A percentile compares a stretch with the other conserved stretches of the same genome.
Conservation (phyloP, 108 stramenopile species). For the Thalassiosira profunda region DNA sequence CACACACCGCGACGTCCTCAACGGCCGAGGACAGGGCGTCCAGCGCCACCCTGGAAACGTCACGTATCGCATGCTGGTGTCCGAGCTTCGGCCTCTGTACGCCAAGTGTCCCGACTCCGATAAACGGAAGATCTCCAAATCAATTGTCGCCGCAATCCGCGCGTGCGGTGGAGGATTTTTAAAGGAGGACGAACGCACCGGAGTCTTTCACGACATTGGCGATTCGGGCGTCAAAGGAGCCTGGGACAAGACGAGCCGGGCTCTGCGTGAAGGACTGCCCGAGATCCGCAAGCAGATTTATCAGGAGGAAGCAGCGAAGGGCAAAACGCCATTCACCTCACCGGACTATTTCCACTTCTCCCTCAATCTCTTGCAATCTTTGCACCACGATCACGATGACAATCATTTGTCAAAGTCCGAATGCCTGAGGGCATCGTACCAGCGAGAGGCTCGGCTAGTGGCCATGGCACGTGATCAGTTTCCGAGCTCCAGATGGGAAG, state of each 20-base stretch:
- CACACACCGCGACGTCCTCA: conserved; percentile 41
- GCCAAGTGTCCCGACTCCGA: conserved; percentile 78
- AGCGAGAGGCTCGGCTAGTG: too few relatives aligned
- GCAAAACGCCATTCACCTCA: too few relatives aligned
- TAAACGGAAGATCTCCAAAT: conserved; percentile 81
- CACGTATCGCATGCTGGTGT: conserved; percentile 54
- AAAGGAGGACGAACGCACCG: conserved; percentile 63
- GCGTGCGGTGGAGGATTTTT: conserved; percentile 52
- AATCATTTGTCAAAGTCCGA: too few relatives aligned
- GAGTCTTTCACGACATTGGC: conserved; percentile 78
- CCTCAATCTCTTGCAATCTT: too few relatives aligned
- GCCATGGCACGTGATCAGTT: too few relatives aligned
- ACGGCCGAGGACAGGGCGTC: conserved; percentile 53
- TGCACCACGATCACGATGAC: too few relatives aligned
- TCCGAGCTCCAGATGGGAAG: too few relatives aligned
- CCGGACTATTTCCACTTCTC: too few relatives aligned
- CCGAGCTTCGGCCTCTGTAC: conserved; percentile 66
- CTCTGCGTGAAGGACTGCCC: conserved; percentile 86
- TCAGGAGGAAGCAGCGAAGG: conserved; percentile 1
- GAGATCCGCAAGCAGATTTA: conserved; percentile 38
- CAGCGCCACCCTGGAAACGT: conserved; percentile 65
- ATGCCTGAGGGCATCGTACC: too few relatives aligned
- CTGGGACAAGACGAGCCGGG: conserved; percentile 89
- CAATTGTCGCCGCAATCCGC: conserved; percentile 83
- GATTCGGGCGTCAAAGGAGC: conserved; percentile 87